Evolutionary conservation across 2,329 filamentous ascomycete species (phyloP).

Genomic region (Alternaria ventricosa): DNA sequence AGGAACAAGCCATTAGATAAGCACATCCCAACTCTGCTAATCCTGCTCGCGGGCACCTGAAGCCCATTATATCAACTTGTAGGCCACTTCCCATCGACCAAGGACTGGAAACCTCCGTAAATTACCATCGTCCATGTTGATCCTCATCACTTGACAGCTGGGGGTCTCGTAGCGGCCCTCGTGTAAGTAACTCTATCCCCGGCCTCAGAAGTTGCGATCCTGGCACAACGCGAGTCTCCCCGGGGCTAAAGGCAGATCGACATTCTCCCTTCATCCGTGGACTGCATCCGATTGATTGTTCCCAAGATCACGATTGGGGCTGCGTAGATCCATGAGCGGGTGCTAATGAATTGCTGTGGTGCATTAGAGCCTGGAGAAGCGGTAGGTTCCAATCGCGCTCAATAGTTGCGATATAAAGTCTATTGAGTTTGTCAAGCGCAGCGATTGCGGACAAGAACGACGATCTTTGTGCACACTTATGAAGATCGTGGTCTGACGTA

Average conservation of each 20-base stretch:
- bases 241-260: conserved; percentile 9
- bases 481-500: neutral
- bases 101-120: neutral
- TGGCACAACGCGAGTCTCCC: neutral
- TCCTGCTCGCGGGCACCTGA: neutral
- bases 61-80: neutral
- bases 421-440: neutral
- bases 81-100: neutral
- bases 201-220: conserved; percentile 1
- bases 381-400: neutral
- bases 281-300: neutral
- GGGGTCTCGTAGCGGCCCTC: neutral
- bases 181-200: neutral
- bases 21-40: neutral
- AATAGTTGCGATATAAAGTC: neutral
- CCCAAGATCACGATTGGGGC: neutral
- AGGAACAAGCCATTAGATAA: neutral
- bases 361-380: neutral
- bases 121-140: neutral
- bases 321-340: conserved; percentile 2
- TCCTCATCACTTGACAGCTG: neutral
- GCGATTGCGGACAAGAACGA: neutral
- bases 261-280: conserved; percentile 4
- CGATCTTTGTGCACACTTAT: neutral
- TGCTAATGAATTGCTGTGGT: neutral